Conservation (phyloP, 2,329 filamentous ascomycete genomes). For the Epichloe sibirici region DNA sequence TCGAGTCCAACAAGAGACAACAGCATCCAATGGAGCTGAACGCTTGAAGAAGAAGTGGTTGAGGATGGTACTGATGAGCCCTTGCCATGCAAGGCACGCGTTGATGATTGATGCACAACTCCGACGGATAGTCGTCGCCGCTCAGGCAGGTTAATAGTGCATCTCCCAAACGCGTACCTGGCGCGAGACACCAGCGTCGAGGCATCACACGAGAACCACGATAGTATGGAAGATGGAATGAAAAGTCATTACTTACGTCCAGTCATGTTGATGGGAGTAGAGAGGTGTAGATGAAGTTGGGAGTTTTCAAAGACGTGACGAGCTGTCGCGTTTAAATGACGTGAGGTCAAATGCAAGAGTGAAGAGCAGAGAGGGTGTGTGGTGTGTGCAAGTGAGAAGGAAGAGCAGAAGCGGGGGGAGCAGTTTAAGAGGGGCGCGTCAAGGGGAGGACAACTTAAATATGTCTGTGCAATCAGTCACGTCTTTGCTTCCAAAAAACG, state of each 20-base stretch:
- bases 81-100: neutral
- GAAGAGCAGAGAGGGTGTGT: constrained; percentile 5
- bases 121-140: neutral
- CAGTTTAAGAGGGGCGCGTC: constrained; percentile 16
- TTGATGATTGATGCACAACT: neutral
- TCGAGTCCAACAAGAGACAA: neutral
- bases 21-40: too few species aligned
- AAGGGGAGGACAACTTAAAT: constrained; percentile 21
- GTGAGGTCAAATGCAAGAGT: constrained; percentile 5
- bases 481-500: neutral
- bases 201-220: too few species aligned
- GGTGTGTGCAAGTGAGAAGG: constrained; percentile 5
- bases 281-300: constrained; percentile 3
- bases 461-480: constrained; percentile 25
- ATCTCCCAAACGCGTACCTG: too few species aligned
- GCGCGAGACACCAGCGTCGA: too few species aligned
- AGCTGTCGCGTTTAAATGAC: constrained; percentile 11
- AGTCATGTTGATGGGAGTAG: constrained; percentile 48
- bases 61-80: neutral
- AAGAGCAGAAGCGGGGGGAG: constrained; percentile 15
- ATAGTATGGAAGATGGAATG: neutral
- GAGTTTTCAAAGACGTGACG: constrained; percentile 4
- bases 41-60: neutral
- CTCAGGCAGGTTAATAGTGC: neutral
- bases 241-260: constrained; percentile 47